Evolutionary conservation across 352 stramenopile genomes (phyloP), one percentile per base, ranked within the genome.

Genomic region (Phytopythium ostracodes): DNA sequence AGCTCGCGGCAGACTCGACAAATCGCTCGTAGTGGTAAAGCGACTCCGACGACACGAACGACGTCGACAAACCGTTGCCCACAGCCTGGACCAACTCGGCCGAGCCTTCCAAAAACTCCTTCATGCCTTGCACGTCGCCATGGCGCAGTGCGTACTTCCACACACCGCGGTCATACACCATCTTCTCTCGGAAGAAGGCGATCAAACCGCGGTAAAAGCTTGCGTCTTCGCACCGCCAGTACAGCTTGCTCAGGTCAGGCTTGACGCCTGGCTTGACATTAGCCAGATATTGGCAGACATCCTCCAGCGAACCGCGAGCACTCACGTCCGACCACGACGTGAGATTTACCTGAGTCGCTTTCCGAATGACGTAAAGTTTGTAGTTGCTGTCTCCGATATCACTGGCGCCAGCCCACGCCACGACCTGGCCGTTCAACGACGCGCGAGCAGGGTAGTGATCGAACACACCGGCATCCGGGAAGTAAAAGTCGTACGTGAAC

Each of bases 261-360:
- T 57, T 62, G n/a, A 82, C 53, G 22, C 62, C 59, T 43, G 75
- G 58, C 44, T 66, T 73, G 9, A 56, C 25, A 40, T 72, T 62
- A 15, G 66, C 25, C 42, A 79, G 60, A 25, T 63, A 73, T 4
- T 59, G 43, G 35, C 87, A 18, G 27, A 89, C 66, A 35, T 87
- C 79, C 33, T 77, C 66, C 2, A 84, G 27, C 17, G 70, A 79
- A 0, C 78, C 80, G 20, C 77, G 64, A 4, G 74, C 59, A 14
- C 71, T 71, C 4, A 92, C 75, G 40, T 90, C 81, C 27, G 35
- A 68, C 83, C 83, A 92, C 20, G 79, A 88, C 24, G 67, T 65
- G 22, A 81, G 66, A 65, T 91, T 84, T 22, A 89, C 68, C 5
- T 47, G 35, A 0, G 71, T 77, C 15, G 68, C 51, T 56, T 56